phyloP scores from a whole-genome alignment of 305 asterid species.

The Nicotiana rustica region DNA sequence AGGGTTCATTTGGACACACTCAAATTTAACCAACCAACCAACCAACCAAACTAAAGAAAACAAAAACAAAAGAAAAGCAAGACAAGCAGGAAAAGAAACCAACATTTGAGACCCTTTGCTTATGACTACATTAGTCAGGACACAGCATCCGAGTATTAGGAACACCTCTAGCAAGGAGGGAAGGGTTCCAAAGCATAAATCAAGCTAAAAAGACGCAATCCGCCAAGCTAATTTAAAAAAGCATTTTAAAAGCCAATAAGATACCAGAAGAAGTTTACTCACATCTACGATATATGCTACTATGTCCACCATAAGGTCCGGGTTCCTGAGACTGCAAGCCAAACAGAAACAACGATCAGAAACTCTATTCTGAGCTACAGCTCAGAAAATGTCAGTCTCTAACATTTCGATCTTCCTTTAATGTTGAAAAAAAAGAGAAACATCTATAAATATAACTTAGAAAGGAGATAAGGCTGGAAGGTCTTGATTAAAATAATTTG shows the following conservation, averaged over 20 bases:
- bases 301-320: constrained; percentile 46
- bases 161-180: background rate
- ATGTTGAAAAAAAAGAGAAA: constrained; percentile 23
- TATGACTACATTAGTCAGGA: background rate
- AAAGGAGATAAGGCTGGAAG: background rate
- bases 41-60: background rate
- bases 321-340: constrained; percentile 52
- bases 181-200: constrained; percentile 11
- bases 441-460: constrained; percentile 25
- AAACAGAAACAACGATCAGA: constrained; percentile 35
- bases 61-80: background rate
- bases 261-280: constrained; percentile 42
- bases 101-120: constrained; percentile 6
- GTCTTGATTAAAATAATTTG: constrained; percentile 9
- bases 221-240: background rate
- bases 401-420: constrained; percentile 30
- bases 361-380: background rate
- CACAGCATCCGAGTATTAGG: background rate
- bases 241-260: constrained; percentile 17
- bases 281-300: constrained; percentile 50
- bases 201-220: background rate
- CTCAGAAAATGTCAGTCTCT: constrained; percentile 11
- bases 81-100: constrained; percentile 13
- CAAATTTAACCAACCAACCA: constrained; percentile 1
- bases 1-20: background rate